phyloP scores from a whole-genome alignment of 441 rosid species.

The Jatropha multifida region DNA sequence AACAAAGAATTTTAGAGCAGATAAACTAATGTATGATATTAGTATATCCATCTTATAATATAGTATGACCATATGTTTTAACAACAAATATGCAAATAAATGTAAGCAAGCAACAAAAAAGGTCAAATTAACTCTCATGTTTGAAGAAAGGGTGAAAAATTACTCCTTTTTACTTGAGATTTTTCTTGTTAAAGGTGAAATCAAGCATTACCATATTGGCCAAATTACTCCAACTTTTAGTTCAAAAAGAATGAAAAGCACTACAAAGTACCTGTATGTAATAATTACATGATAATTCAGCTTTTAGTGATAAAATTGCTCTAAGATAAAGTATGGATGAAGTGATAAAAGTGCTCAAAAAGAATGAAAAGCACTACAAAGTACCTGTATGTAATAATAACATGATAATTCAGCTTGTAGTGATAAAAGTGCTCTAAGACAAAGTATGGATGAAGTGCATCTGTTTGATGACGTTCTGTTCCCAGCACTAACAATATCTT shows the following conservation, averaged over 20 bases:
- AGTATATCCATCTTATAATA: not conserved
- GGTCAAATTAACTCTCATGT: not conserved
- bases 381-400: not conserved
- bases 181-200: too few relatives aligned
- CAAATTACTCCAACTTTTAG: not conserved
- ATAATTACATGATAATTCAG: not conserved
- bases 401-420: not conserved
- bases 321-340: not conserved
- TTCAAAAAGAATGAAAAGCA: slow-evolving; percentile 5
- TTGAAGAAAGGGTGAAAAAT: not conserved
- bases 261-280: not conserved
- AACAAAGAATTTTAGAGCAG: not conserved
- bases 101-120: not conserved
- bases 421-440: slow-evolving; percentile 4
- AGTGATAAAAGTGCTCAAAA: not conserved
- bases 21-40: not conserved
- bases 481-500: slow-evolving; percentile 23
- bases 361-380: not conserved
- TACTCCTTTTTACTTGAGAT: too few relatives aligned
- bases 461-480: slow-evolving; percentile 5
- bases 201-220: not conserved
- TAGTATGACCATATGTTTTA: not conserved
- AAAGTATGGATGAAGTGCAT: slow-evolving; percentile 1
- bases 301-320: slow-evolving; percentile 6
- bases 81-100: not conserved